Base-by-base conservation (phyloP, 2,329 filamentous ascomycete genomes). In the Sarocladium strictum region DNA sequence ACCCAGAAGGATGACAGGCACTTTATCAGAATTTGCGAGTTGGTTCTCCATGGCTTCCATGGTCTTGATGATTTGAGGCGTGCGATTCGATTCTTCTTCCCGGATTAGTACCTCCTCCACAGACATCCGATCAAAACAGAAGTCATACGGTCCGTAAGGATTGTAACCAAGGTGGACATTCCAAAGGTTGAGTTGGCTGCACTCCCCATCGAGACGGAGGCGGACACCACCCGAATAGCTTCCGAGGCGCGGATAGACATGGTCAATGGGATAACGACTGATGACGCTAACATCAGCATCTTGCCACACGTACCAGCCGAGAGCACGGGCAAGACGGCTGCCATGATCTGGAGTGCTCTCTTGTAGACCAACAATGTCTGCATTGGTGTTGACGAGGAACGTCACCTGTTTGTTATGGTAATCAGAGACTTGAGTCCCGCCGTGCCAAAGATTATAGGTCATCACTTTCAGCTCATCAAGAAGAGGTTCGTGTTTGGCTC, bases 91-190 rank as follows among this genome's bases (percentile, higher is more conserved):
- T 40, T 66, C 33, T 4, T 55, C 61, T 56, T 74, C 72, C 7
- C 65, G 61, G 54, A 64, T 52, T 2, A 72, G 57, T 3, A 74
- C 68, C 47, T 64, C 53, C 1, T 69, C 67, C 2, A 64, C 57
- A 2, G 61, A 58, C 62, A 67, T 65, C 15, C 67, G 61, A 38
- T 69, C 62, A 43, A 67, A 74, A 64, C 72, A 75, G 55, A 72
- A 70, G 49, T 72, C 72, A 56, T 75, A 74, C 0, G 72, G 72
- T 0, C 72, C 72, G 43, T 75, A 75, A 0, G 72, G 72, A 21
- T 62, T 60, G 40, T 66, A 68, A 2, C 66, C 70, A 6, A 74
- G 56, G 52, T 74, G 72, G 38, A 64, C 63, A 24, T 65, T 67
- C 62, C 66, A 72, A 45, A 73, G 60, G 55, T 69, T 68, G 50